Base-by-base conservation (phyloP, 768 basidiomycete species). In the Hericium coralloides region DNA sequence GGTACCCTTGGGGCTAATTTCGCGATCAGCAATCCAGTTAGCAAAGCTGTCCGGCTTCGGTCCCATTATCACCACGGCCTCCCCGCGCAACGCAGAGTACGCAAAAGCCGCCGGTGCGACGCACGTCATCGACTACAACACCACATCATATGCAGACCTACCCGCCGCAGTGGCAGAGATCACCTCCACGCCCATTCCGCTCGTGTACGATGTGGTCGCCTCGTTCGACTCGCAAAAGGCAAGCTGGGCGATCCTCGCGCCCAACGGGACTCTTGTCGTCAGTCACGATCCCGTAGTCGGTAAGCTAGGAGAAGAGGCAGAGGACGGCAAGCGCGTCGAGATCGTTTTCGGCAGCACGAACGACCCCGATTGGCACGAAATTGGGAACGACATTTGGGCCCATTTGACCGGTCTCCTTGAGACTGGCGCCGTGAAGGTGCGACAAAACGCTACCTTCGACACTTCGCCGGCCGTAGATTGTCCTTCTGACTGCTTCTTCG, bases 1-100 rank as follows among this genome's bases (percentile, higher is more conserved):
- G 10, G 10, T 26, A 26, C 6, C 25, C 2, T 26, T 6, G 6
- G 8, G 31, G 31, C 41, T 31, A 6, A 31, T 31, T 8, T 10
- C 17, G 43, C 12, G 43, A n/a, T 14, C 60, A 67, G 65, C 56
- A 3, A 63, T 69, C 23, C 68, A 69, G 54, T 38, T 67, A 0
- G 67, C 67, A 10, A 64, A 58, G 39, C 58, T 67, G 9, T 63
- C 66, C 15, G 64, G 65, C 12, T 68, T 66, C 60, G 50, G 56
- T 9, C 68, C 68, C 25, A 68, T 69, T 52, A 68, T 69, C 55
- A 58, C 65, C 12, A 67, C 67, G 12, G 66, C 66, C 15, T 69
- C 68, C 9, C 41, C 49, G 22, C 61, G 58, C 53, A 65, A 69
- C 57, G 36, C n/a, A 10, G 55, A 31, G 20, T 55, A 51, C 22